Percentiles rank a stretch among this genome's conserved stretches.
Conservation (phyloP, 805 yeast species). For the Saccharomyces mikatae region DNA sequence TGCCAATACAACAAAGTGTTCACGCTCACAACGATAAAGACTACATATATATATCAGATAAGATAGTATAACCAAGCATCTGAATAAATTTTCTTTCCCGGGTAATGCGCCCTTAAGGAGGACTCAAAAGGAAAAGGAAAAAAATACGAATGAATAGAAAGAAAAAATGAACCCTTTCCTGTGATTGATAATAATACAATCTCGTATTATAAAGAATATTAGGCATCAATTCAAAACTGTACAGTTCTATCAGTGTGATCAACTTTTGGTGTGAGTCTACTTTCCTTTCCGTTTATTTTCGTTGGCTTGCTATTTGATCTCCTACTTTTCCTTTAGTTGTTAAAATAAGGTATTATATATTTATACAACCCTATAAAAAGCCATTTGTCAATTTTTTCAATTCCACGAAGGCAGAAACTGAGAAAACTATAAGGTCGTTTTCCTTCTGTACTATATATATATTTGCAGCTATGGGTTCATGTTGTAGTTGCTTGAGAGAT, state of each 20-base stretch:
- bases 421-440: background rate
- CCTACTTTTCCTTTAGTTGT: background rate
- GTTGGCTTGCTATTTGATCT: background rate
- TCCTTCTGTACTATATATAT: background rate
- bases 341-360: background rate
- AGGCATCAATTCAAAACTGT: background rate
- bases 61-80: background rate
- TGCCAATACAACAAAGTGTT: background rate
- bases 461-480: slow-evolving; percentile 39
- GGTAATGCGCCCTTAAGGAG: slow-evolving; percentile 2
- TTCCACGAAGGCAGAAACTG: background rate
- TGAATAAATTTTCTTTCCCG: background rate
- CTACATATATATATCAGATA: background rate
- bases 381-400: background rate
- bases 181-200: background rate
- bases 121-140: background rate
- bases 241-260: background rate
- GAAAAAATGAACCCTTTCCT: background rate
- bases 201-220: background rate
- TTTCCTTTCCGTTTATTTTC: background rate
- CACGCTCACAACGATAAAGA: background rate
- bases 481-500: slow-evolving; percentile 41
- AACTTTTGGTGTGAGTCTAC: background rate
- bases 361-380: background rate
- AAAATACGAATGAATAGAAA: background rate